These are phyloP conservation scores for Rhizodiscina lignyota DNA, from an alignment of 495 filamentous ascomycete genomes.

Conservation along the genomic window DNA sequence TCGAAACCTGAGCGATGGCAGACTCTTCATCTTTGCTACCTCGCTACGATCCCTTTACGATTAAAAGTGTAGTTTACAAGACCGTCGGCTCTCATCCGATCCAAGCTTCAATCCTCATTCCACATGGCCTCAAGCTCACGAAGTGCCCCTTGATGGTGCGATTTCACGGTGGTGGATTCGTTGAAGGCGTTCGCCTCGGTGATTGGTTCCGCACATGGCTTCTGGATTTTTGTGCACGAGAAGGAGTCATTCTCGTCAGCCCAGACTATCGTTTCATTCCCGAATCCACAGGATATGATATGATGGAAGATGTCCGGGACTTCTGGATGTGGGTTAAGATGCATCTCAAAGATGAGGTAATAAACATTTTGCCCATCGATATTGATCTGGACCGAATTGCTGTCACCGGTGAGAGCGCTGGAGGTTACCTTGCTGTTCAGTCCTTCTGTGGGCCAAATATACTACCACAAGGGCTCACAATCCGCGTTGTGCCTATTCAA, in stretches of 20 bases:
- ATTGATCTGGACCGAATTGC: not conserved
- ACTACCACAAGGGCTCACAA: too few relatives aligned
- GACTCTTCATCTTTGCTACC: too few relatives aligned
- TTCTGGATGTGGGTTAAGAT: not conserved
- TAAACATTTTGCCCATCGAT: not conserved
- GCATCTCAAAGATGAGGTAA: not conserved
- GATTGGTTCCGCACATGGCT: not conserved
- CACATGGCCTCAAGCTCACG: not conserved
- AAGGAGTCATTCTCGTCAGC: not conserved
- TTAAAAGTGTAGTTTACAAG: not conserved
- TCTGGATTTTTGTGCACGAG: not conserved
- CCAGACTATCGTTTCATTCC: not conserved
- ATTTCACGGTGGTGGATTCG: not conserved
- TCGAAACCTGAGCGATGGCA: too few relatives aligned
- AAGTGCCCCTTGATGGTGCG: not conserved
- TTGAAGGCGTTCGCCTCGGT: not conserved
- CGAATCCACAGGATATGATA: not conserved
- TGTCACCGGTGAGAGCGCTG: not conserved
- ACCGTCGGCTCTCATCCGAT: not conserved
- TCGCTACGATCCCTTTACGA: not conserved
- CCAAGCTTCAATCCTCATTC: not conserved
- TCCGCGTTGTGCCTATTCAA: too few relatives aligned
- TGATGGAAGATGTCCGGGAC: not conserved
- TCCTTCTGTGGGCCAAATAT: too few relatives aligned
- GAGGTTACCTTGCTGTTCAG: not conserved